A percentile compares a stretch with the other conserved stretches of the same genome.
These are phyloP conservation scores for Candolleomyces eurysporus DNA, from an alignment of 768 basidiomycete species.

Conservation along the genomic window DNA sequence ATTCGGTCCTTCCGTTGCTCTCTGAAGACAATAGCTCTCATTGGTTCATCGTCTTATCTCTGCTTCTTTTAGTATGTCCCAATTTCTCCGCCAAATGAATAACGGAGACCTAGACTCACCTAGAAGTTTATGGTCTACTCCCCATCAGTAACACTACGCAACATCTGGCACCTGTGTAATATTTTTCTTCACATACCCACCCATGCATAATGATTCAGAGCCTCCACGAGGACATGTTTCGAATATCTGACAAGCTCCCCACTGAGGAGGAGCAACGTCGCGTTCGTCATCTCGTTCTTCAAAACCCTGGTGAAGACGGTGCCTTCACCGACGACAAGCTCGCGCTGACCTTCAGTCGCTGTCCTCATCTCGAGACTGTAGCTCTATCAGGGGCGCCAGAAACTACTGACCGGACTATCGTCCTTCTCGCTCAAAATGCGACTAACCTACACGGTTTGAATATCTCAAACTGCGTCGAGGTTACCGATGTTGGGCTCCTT, in stretches of 20 bases:
- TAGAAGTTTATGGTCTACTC: constrained; percentile 12
- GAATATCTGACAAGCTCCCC: constrained; percentile 58
- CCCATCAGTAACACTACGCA: not conserved
- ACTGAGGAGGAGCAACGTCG: constrained; percentile 55
- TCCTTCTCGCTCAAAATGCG: constrained; percentile 60
- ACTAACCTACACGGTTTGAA: constrained; percentile 72
- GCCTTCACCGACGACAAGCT: constrained; percentile 60
- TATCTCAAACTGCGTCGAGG: constrained; percentile 66
- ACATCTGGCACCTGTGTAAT: not conserved
- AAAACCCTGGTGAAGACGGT: constrained; percentile 27
- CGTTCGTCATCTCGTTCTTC: constrained; percentile 59
- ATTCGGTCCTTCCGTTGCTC: not conserved
- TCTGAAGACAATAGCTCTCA: not conserved
- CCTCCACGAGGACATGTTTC: constrained; percentile 56
- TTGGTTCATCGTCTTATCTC: constrained; percentile 7
- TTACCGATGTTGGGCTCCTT: constrained; percentile 78
- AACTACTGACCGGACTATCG: constrained; percentile 67
- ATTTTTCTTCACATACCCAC: constrained; percentile 11
- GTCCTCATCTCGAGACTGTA: constrained; percentile 66
- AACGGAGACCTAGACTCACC: constrained; percentile 25
- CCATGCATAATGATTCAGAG: constrained; percentile 27
- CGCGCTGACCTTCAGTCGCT: constrained; percentile 50
- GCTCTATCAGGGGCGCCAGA: constrained; percentile 67
- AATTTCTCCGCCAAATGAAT: constrained; percentile 8
- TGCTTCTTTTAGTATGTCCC: constrained; percentile 12